Evolutionary conservation across 2,329 filamentous ascomycete genomes (phyloP).

Genomic region (Acephala macrosclerotiorum): DNA sequence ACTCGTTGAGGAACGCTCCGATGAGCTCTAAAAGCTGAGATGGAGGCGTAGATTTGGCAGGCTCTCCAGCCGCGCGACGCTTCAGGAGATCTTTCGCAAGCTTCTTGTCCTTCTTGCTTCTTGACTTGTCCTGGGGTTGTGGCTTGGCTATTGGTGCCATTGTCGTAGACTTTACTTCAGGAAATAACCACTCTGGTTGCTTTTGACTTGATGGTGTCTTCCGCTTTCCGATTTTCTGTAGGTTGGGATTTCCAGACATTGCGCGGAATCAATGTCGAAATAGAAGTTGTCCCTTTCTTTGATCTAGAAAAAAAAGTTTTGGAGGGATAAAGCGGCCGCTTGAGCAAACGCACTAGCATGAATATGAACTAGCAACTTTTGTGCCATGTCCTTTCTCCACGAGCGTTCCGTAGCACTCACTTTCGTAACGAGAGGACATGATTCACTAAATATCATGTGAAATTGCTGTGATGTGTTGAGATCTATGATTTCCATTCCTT

Average conservation of each 20-base stretch:
- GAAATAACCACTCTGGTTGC: slow-evolving; percentile 45
- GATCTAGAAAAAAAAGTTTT: slow-evolving; percentile 21
- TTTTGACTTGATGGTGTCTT: slow-evolving; percentile 34
- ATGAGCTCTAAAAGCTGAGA: slow-evolving; percentile 71
- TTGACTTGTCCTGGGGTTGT: slow-evolving; percentile 29
- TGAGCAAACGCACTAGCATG: background rate
- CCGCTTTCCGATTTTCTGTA: slow-evolving; percentile 43
- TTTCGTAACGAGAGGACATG: background rate
- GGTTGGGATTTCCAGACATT: slow-evolving; percentile 43
- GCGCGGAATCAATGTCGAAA: slow-evolving; percentile 21
- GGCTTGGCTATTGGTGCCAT: slow-evolving; percentile 19
- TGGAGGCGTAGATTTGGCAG: slow-evolving; percentile 52
- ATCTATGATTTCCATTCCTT: background rate
- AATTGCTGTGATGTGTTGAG: background rate
- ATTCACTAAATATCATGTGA: background rate
- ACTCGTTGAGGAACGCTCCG: slow-evolving; percentile 69
- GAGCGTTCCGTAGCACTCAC: background rate
- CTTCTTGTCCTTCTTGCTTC: slow-evolving; percentile 41
- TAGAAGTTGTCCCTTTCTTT: background rate
- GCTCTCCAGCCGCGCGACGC: slow-evolving; percentile 34
- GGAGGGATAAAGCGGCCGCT: slow-evolving; percentile 16
- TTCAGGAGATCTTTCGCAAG: slow-evolving; percentile 41
- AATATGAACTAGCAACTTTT: no score
- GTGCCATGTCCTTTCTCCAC: no score
- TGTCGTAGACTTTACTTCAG: slow-evolving; percentile 30